Evolutionary conservation across 2,329 filamentous ascomycete species (phyloP), one percentile per base, ranked within the genome.

Genomic region (Talaromyces rugulosus): DNA sequence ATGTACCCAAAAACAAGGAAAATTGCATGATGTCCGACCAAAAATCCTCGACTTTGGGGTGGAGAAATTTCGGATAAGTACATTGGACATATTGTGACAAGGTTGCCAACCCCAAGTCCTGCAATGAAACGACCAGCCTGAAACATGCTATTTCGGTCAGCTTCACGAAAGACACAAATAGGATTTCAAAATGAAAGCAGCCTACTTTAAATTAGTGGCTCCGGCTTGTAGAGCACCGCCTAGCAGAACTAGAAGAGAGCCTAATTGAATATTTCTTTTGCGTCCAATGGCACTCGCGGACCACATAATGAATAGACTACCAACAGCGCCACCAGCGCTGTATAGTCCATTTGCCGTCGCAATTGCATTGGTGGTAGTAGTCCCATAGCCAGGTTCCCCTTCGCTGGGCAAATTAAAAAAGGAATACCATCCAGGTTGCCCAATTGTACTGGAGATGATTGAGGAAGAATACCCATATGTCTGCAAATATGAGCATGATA

Each of bases 401-500:
- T 76, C 69, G 11, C 63, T 63, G 0, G 81, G 81, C 9, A 83
- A 74, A 51, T 79, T 66, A 66, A 84, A 83, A 69, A 78, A 83
- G 18, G 68, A 63, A 66, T 81, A 83, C 80, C 80, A 83, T 64
- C 81, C 81, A 3, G 81, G 80, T 60, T 83, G 81, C 8, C 82
- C 82, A 58, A 83, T 82, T 16, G 81, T 83, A 61, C 79, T 81
- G 44, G 77, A 74, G 42, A 83, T 83, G 42, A 83, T 77, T 1
- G 81, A 82, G 8, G 81, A 75, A 58, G 76, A 79, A 65, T 83
- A 83, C 27, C 81, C 81, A 64, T 83, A 83, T 2, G 81, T 82
- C 79, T 81, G 18, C 8, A 16, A 40, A n/a, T 34, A 30, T 52
- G 23, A 52, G 50, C 2, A 18, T 28, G 16, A 55, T 44, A 36